These are phyloP conservation scores for Cladosporium sp. DNA, from an alignment of 2,329 filamentous ascomycete genomes.

Conservation along the genomic window DNA sequence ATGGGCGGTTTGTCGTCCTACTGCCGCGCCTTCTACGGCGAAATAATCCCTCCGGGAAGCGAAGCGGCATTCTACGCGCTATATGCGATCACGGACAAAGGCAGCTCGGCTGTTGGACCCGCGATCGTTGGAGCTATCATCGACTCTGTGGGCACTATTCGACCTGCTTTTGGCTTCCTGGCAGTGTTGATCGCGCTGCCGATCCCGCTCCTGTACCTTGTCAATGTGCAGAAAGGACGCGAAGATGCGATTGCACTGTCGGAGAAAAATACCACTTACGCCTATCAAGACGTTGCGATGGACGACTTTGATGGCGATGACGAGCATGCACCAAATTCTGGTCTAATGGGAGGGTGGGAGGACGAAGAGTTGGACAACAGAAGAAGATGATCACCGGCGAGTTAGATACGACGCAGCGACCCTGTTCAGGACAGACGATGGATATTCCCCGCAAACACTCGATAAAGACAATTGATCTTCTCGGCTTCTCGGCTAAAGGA, in stretches of 20 bases:
- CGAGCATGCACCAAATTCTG: not conserved
- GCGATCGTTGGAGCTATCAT: constrained; percentile 87
- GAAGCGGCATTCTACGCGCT: constrained; percentile 92
- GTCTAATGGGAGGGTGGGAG: constrained; percentile 6
- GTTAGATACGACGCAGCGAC: too few relatives aligned
- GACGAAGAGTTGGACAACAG: not conserved
- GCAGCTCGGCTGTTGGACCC: constrained; percentile 84
- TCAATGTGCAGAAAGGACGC: constrained; percentile 63
- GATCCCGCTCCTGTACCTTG: constrained; percentile 71
- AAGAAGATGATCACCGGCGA: not conserved
- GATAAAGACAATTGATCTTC: too few relatives aligned
- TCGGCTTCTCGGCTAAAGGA: too few relatives aligned
- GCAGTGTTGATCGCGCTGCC: constrained; percentile 73
- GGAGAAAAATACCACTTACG: constrained; percentile 2
- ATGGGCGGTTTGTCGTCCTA: constrained; percentile 84
- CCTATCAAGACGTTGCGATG: constrained; percentile 4
- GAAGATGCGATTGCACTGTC: constrained; percentile 28
- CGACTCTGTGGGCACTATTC: constrained; percentile 51
- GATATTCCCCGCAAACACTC: too few relatives aligned
- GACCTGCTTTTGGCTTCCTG: constrained; percentile 76
- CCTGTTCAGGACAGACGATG: too few relatives aligned
- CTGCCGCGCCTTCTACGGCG: constrained; percentile 82
- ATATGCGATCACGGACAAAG: constrained; percentile 94
- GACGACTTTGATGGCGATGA: constrained; percentile 1
- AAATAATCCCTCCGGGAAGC: constrained; percentile 83